Conservation (phyloP, 345 rosid genomes). For the Raphanus sativus region DNA sequence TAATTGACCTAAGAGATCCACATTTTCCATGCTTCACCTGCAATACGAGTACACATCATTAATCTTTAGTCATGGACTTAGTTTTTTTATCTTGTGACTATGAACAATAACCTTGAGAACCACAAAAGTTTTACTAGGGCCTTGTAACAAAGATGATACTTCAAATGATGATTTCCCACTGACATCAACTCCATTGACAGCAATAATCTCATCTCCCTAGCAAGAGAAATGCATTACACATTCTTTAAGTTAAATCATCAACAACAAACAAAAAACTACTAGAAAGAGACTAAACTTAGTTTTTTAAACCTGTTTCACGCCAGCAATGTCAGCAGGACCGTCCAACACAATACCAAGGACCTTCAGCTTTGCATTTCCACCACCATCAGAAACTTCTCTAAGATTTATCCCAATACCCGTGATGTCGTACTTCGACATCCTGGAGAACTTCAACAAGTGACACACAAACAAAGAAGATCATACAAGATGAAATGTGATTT, state of each 20-base stretch:
- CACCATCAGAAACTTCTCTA: conserved; percentile 77
- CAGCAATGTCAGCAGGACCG: conserved; percentile 86
- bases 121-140: conserved; percentile 85
- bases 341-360: conserved; percentile 81
- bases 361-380: conserved; percentile 66
- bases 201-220: conserved; percentile 83
- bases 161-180: conserved; percentile 90
- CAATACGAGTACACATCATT: conserved; percentile 7
- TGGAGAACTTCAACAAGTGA: conserved; percentile 69
- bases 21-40: conserved; percentile 93
- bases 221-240: conserved; percentile 9
- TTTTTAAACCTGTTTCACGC: conserved; percentile 71
- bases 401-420: conserved; percentile 91
- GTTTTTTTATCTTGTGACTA: no score
- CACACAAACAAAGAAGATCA: conserved; percentile 21
- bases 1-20: conserved; percentile 64
- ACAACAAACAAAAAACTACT: not conserved
- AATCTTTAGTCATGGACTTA: not conserved
- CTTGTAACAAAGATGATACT: conserved; percentile 90
- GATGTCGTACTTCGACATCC: conserved; percentile 94
- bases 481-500: no score
- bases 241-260: not conserved
- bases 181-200: conserved; percentile 79
- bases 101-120: no score
- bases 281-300: not conserved